Evolutionary conservation across 805 yeast genomes (phyloP).

Genomic region (Monosporozyma yasuniensis): DNA sequence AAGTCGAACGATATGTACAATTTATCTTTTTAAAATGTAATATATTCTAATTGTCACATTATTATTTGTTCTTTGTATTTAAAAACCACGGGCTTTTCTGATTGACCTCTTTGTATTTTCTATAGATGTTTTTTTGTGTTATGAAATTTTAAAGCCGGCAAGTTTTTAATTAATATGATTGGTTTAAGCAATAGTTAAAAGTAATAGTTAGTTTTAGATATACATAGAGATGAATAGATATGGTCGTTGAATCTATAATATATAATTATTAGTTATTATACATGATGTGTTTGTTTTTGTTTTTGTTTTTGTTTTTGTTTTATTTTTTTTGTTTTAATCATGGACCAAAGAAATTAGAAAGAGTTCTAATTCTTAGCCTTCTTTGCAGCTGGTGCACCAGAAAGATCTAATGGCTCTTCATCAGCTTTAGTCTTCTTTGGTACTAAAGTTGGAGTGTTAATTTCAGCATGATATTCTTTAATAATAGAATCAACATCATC

Average conservation of each 20-base stretch:
- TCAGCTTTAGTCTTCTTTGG: slow-evolving; percentile 16
- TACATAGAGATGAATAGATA: not conserved
- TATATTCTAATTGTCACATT: too few species aligned
- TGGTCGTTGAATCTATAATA: not conserved
- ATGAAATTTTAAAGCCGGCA: not conserved
- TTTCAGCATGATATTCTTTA: slow-evolving; percentile 81
- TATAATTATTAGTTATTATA: not conserved
- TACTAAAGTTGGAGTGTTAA: slow-evolving; percentile 43
- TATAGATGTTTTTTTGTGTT: not conserved
- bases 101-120: not conserved
- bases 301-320: not conserved
- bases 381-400: slow-evolving; percentile 26
- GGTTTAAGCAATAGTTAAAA: not conserved
- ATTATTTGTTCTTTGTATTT: not conserved
- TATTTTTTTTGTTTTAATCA: not conserved
- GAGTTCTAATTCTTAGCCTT: slow-evolving; percentile 16
- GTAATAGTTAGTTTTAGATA: not conserved
- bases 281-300: not conserved
- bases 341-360: not conserved
- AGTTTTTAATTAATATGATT: not conserved
- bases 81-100: not conserved
- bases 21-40: too few species aligned
- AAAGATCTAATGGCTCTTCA: slow-evolving; percentile 4
- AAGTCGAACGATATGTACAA: not conserved
- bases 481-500: slow-evolving; percentile 97